These are phyloP conservation scores for Saturnispora dispora DNA, from an alignment of 805 yeast species.

Conservation along the genomic window DNA sequence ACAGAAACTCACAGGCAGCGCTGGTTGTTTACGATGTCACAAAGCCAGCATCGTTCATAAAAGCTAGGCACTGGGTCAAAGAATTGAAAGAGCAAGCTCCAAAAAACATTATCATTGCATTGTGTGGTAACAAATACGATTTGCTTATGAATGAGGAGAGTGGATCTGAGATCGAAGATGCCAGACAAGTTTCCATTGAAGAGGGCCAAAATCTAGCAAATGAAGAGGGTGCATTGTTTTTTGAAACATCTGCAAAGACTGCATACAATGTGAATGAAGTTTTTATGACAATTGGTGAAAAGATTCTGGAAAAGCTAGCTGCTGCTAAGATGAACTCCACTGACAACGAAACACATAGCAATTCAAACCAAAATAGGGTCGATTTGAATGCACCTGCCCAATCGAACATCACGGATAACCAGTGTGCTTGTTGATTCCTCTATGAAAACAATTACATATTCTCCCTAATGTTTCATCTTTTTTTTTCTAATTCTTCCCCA, in stretches of 20 bases:
- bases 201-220: slow-evolving; percentile 86
- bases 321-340: slow-evolving; percentile 7
- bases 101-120: slow-evolving; percentile 84
- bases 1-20: slow-evolving; percentile 96
- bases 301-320: slow-evolving; percentile 48
- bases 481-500: neutral
- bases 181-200: slow-evolving; percentile 71
- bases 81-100: slow-evolving; percentile 93
- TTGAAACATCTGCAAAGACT: slow-evolving; percentile 92
- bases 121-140: slow-evolving; percentile 90
- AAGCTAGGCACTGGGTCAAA: slow-evolving; percentile 97
- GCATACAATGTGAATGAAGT: slow-evolving; percentile 85
- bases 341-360: neutral
- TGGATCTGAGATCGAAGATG: slow-evolving; percentile 39
- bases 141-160: slow-evolving; percentile 46
- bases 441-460: neutral
- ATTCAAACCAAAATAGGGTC: slow-evolving; percentile 21
- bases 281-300: slow-evolving; percentile 79
- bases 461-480: neutral
- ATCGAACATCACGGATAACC: slow-evolving; percentile 14
- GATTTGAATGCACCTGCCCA: slow-evolving; percentile 29
- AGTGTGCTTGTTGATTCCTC: slow-evolving; percentile 28
- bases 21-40: slow-evolving; percentile 92
- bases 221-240: slow-evolving; percentile 83
- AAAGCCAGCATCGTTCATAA: slow-evolving; percentile 86